Conservation (phyloP, 352 stramenopile species). For the Globisporangium yorkense region DNA sequence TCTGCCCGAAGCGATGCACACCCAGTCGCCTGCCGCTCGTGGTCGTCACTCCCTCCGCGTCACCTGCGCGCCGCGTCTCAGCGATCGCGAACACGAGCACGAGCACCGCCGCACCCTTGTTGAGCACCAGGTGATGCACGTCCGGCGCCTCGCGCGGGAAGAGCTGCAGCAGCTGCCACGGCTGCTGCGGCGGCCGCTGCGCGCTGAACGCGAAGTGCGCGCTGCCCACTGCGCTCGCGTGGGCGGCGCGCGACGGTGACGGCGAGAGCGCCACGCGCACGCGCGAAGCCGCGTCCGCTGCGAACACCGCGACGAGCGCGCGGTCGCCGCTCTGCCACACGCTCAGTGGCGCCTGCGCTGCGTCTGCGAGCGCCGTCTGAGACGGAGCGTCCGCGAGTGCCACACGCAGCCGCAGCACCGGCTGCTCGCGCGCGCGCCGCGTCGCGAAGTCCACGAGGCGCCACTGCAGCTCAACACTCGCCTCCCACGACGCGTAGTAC, state of each 20-base stretch:
- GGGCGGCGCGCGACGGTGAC: conserved; percentile 18
- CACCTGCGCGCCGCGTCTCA: background rate
- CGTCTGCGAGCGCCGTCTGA: background rate
- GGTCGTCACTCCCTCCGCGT: background rate
- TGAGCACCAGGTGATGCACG: conserved; percentile 44
- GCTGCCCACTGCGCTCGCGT: conserved; percentile 13
- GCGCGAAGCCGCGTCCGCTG: conserved; percentile 22
- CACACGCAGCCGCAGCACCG: conserved; percentile 5
- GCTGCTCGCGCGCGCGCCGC: background rate
- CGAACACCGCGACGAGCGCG: conserved; percentile 37
- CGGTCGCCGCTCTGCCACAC: conserved; percentile 61
- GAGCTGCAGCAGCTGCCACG: conserved; percentile 48
- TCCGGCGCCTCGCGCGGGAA: background rate
- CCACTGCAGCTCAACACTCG: conserved; percentile 44
- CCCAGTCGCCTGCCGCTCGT: conserved; percentile 3
- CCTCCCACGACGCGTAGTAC: conserved; percentile 35
- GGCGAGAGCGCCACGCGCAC: conserved; percentile 42
- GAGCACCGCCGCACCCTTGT: conserved; percentile 30
- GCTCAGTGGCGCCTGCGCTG: conserved; percentile 20
- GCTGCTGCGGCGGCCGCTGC: conserved; percentile 23
- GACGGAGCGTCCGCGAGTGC: background rate
- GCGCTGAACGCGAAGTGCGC: conserved; percentile 35
- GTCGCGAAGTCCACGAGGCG: conserved; percentile 20
- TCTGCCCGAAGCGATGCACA: conserved; percentile 23
- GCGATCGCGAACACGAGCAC: conserved; percentile 24